These are phyloP conservation scores for Moniliella sp. DNA, from an alignment of 1,284 basidiomycete genomes.

Conservation along the genomic window DNA sequence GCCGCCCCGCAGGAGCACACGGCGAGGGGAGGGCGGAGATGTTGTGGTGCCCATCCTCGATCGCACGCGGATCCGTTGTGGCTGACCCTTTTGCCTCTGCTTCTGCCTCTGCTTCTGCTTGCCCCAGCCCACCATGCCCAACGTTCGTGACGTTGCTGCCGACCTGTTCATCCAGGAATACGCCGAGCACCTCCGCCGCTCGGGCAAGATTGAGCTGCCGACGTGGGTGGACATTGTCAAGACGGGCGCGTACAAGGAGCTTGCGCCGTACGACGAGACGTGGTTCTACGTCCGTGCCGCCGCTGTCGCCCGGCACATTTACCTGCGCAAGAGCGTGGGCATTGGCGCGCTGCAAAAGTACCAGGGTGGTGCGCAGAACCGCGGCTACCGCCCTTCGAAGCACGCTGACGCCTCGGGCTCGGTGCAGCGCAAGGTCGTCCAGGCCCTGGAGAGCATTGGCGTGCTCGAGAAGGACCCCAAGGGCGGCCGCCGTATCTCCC, in stretches of 20 bases:
- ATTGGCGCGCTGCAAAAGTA: constrained; percentile 87
- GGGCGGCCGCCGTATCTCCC: constrained; percentile 82
- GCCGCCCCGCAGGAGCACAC: too few species aligned
- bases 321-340: constrained; percentile 95
- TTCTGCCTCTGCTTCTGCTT: too few species aligned
- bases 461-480: constrained; percentile 75
- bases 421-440: constrained; percentile 47
- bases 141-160: too few species aligned
- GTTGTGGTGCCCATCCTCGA: too few species aligned
- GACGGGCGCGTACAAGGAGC: constrained; percentile 91
- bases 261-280: constrained; percentile 93
- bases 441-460: constrained; percentile 93
- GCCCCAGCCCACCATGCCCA: too few species aligned
- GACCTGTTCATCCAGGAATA: too few species aligned
- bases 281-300: constrained; percentile 99
- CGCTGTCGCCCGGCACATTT: constrained; percentile 93
- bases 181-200: too few species aligned
- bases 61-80: too few species aligned
- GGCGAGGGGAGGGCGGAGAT: too few species aligned
- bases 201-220: constrained; percentile 83
- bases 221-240: constrained; percentile 98
- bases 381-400: constrained; percentile 70
- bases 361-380: constrained; percentile 78
- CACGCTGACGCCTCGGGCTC: constrained; percentile 65
- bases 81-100: too few species aligned